phyloP scores from a whole-genome alignment of 2,329 filamentous ascomycete species.

The Meredithiella fracta region DNA sequence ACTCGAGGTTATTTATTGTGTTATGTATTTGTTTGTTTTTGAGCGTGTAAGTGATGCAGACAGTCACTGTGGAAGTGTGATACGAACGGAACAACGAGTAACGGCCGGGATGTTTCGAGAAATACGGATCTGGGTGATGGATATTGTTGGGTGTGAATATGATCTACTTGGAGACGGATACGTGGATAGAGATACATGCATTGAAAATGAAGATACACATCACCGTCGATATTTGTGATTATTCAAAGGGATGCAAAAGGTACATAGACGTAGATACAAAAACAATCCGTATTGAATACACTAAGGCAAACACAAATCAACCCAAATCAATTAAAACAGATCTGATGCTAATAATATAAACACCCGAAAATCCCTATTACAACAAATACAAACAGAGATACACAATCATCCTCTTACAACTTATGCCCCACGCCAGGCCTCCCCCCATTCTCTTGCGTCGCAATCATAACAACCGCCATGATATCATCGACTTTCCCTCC shows the following conservation, averaged over 20 bases:
- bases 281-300: not conserved
- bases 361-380: not conserved
- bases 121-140: too few species aligned
- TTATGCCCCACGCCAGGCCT: not conserved
- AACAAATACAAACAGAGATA: not conserved
- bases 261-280: not conserved
- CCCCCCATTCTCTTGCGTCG: constrained; percentile 40
- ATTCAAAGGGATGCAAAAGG: not conserved
- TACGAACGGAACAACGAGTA: too few species aligned
- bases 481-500: constrained; percentile 96
- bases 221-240: not conserved
- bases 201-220: too few species aligned
- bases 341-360: not conserved
- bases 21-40: too few species aligned
- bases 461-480: constrained; percentile 65
- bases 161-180: too few species aligned
- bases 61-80: too few species aligned
- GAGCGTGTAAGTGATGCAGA: too few species aligned
- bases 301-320: not conserved
- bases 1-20: too few species aligned
- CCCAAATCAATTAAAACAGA: not conserved
- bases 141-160: too few species aligned
- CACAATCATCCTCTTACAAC: not conserved
- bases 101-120: too few species aligned
- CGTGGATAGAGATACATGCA: too few species aligned